Evolutionary conservation across 2,329 filamentous ascomycete species (phyloP).

Genomic region (Xylaria sp.): DNA sequence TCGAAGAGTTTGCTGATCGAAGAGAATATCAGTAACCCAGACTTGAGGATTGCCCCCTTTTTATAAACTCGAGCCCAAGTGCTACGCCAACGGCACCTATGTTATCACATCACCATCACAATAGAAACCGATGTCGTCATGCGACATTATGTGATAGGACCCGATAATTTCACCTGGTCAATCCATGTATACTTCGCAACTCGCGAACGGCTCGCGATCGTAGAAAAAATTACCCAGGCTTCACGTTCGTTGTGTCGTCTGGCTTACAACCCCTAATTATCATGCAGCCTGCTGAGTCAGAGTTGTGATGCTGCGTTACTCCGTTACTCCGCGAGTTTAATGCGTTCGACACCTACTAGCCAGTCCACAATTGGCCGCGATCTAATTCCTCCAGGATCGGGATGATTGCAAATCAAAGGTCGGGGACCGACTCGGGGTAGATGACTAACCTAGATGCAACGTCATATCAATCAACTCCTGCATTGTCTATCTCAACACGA

Average conservation of each 20-base stretch:
- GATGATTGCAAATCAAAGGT: not conserved
- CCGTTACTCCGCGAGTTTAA: slow-evolving; percentile 12
- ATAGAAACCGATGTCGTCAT: not conserved
- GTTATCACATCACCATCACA: not conserved
- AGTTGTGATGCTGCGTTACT: not conserved
- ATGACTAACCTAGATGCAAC: not conserved
- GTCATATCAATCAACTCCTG: not conserved
- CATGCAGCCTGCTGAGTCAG: slow-evolving; percentile 12
- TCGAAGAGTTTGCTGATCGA: not conserved
- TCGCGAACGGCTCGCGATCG: not conserved
- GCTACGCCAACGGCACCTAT: not conserved
- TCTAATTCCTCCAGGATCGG: not conserved
- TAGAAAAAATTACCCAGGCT: not conserved
- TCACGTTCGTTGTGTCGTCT: not conserved
- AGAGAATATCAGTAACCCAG: not conserved
- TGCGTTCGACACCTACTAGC: not conserved
- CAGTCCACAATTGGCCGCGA: not conserved
- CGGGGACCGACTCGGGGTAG: no score
- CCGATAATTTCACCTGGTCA: not conserved
- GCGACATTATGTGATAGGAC: not conserved
- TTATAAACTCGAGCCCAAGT: slow-evolving; percentile 4
- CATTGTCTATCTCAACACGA: no score
- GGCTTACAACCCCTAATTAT: not conserved
- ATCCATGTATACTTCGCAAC: not conserved
- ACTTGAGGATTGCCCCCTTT: not conserved